Evolutionary conservation across 768 basidiomycete genomes (phyloP).

Genomic region (Leccinellum rugosiceps): DNA sequence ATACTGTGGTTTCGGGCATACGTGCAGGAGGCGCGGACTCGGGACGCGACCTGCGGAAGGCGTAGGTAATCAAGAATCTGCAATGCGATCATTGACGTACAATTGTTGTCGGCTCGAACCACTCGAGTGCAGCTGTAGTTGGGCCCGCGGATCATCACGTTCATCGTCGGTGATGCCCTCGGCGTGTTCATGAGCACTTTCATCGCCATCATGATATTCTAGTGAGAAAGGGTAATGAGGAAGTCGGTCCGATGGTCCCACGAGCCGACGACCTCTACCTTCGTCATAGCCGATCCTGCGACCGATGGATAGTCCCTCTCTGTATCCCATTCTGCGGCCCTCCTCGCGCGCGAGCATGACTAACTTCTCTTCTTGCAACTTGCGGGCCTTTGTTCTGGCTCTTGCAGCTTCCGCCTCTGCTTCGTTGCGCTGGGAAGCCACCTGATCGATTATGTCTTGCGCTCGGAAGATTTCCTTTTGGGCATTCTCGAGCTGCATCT

Average conservation of each 20-base stretch:
- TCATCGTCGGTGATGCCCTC: conserved; percentile 21
- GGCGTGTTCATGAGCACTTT: conserved; percentile 9
- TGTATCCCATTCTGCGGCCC: conserved; percentile 39
- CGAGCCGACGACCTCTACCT: conserved; percentile 20
- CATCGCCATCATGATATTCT: conserved; percentile 16
- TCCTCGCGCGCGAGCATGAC: conserved; percentile 43
- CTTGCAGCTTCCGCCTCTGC: conserved; percentile 45
- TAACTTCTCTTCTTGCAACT: conserved; percentile 40
- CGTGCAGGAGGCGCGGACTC: conserved; percentile 29
- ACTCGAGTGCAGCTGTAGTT: conserved; percentile 11
- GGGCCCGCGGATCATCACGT: conserved; percentile 17
- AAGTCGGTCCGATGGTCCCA: conserved; percentile 7
- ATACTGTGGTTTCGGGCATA: conserved; percentile 13
- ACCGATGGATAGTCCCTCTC: conserved; percentile 38
- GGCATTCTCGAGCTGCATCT: conserved; percentile 43
- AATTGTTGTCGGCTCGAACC: conserved; percentile 15
- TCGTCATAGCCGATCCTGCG: conserved; percentile 29
- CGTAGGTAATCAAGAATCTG: conserved; percentile 9
- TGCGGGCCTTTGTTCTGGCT: conserved; percentile 43
- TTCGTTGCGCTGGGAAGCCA: conserved; percentile 40
- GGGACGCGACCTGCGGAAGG: conserved; percentile 20
- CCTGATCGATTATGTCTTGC: conserved; percentile 40
- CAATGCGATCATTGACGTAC: conserved; percentile 20
- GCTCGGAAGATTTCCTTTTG: conserved; percentile 43
- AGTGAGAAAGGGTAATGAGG: conserved; percentile 8